Evolutionary conservation across 2,329 filamentous ascomycete species (phyloP).

Genomic region (Podosphaera xanthii): DNA sequence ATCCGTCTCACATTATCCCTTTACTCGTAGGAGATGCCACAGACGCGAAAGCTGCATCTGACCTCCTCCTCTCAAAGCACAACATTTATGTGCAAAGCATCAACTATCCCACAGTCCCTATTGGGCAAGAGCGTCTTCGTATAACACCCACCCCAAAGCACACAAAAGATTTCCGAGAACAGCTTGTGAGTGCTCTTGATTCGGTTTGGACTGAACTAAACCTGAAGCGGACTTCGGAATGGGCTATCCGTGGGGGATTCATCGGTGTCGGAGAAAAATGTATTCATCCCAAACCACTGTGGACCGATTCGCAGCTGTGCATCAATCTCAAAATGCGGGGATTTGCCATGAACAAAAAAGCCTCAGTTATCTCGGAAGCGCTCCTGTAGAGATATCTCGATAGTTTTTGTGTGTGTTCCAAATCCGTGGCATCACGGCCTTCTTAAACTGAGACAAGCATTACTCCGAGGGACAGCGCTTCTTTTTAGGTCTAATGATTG

Average conservation of each 20-base stretch:
- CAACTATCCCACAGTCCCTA: slow-evolving; percentile 95
- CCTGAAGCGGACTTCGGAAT: slow-evolving; percentile 83
- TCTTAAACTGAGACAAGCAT: too few species aligned
- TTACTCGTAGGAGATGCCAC: slow-evolving; percentile 87
- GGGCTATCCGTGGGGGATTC: slow-evolving; percentile 78
- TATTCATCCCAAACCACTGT: slow-evolving; percentile 46
- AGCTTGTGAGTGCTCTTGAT: slow-evolving; percentile 66
- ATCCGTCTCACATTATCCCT: slow-evolving; percentile 89
- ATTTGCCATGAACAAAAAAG: slow-evolving; percentile 18
- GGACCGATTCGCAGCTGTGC: slow-evolving; percentile 75
- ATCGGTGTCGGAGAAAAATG: slow-evolving; percentile 69
- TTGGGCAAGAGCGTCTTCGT: slow-evolving; percentile 88
- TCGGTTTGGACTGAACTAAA: slow-evolving; percentile 71
- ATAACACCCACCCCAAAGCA: slow-evolving; percentile 94
- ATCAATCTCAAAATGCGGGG: slow-evolving; percentile 42
- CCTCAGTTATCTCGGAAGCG: too few species aligned
- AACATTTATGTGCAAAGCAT: slow-evolving; percentile 95
- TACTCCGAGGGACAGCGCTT: too few species aligned
- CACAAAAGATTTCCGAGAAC: slow-evolving; percentile 59
- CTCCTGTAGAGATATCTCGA: too few species aligned
- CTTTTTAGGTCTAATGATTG: too few species aligned
- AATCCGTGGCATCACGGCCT: too few species aligned
- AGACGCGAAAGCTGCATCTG: slow-evolving; percentile 74
- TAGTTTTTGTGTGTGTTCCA: too few species aligned
- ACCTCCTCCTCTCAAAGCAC: slow-evolving; percentile 74